These are phyloP conservation scores for Aphanomyces invadans DNA, from an alignment of 352 stramenopile species.

Conservation along the genomic window DNA sequence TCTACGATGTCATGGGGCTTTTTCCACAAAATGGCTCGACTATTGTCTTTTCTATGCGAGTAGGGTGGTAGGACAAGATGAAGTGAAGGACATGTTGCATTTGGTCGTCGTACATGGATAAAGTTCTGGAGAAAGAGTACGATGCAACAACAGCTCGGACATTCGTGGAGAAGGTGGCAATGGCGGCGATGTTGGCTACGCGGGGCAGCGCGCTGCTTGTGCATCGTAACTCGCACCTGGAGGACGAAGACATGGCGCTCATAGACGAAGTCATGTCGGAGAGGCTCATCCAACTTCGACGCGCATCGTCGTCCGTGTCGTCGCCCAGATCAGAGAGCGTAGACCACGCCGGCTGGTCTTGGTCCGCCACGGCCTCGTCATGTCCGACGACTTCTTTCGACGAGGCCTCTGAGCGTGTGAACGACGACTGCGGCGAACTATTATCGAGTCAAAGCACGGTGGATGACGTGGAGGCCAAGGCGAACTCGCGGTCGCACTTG, in stretches of 20 bases:
- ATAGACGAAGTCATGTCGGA: background rate
- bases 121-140: background rate
- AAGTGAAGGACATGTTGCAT: background rate
- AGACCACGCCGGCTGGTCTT: background rate
- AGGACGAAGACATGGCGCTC: background rate
- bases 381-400: background rate
- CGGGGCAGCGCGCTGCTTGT: background rate
- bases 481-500: background rate
- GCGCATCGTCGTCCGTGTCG: background rate
- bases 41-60: too few relatives aligned
- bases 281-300: background rate
- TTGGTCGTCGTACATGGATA: background rate
- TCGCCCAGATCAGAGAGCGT: background rate
- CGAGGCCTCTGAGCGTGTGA: background rate
- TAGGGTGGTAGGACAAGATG: background rate
- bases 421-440: background rate
- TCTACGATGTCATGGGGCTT: background rate
- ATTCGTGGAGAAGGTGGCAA: background rate
- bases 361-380: background rate
- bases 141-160: background rate
- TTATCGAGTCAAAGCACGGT: background rate
- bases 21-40: background rate
- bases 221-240: background rate
- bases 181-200: slow-evolving; percentile 3
- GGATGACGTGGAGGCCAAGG: background rate